phyloP scores from a whole-genome alignment of 2,329 filamentous ascomycete species.

The Neodidymelliopsis sp. region DNA sequence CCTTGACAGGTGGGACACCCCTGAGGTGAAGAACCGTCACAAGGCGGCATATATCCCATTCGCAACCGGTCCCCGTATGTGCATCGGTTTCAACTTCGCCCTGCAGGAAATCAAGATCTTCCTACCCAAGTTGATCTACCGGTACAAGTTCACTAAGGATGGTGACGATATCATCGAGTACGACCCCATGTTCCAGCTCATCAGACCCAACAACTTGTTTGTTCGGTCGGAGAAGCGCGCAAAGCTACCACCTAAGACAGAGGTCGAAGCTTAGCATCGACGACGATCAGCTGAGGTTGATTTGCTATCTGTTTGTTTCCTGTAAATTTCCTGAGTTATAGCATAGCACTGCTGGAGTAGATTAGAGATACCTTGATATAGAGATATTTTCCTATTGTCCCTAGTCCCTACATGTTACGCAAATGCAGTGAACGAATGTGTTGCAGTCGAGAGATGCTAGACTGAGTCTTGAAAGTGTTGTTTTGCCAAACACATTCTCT shows the following conservation, averaged over 20 bases:
- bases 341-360: conserved; percentile 16
- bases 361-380: conserved; percentile 10
- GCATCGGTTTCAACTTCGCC: conserved; percentile 71
- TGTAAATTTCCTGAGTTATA: too few relatives aligned
- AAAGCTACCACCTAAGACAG: conserved; percentile 55
- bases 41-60: conserved; percentile 66
- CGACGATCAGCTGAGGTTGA: neutral
- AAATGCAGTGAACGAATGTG: too few relatives aligned
- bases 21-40: conserved; percentile 28
- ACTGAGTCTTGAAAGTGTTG: too few relatives aligned
- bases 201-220: conserved; percentile 64
- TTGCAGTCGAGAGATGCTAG: too few relatives aligned
- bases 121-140: conserved; percentile 64
- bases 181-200: conserved; percentile 66
- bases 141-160: conserved; percentile 65
- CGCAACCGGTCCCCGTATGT: conserved; percentile 63
- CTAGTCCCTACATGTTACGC: too few relatives aligned
- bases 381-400: conserved; percentile 1
- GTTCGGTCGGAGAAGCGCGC: conserved; percentile 59
- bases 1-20: conserved; percentile 53
- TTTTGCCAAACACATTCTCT: too few relatives aligned
- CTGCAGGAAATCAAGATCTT: conserved; percentile 68
- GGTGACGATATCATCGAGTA: conserved; percentile 62
- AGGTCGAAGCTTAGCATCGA: conserved; percentile 7
- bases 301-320: neutral